phyloP scores from a whole-genome alignment of 129 eudicot genomes.

The Smallanthus sonchifolius region DNA sequence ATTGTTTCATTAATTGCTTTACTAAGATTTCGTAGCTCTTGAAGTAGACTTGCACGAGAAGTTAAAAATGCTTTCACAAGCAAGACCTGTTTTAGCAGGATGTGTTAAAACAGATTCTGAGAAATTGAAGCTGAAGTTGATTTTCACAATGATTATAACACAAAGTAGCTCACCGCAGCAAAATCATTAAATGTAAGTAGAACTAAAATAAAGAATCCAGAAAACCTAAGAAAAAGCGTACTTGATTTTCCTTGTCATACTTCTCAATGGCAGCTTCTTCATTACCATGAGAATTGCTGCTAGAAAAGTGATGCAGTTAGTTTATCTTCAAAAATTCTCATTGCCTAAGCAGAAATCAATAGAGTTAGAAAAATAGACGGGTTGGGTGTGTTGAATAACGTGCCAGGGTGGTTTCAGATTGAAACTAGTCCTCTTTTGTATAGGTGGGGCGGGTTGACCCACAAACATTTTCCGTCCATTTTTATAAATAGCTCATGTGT shows the following conservation, averaged over 20 bases:
- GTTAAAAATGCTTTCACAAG: constrained; percentile 64
- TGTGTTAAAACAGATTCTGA: constrained; percentile 11
- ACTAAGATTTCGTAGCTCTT: constrained; percentile 75
- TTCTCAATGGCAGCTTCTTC: constrained; percentile 36
- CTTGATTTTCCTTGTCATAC: constrained; percentile 52
- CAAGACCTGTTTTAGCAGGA: constrained; percentile 39
- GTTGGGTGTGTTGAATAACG: not conserved
- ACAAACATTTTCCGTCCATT: not conserved
- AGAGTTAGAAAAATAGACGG: not conserved
- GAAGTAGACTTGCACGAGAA: constrained; percentile 66
- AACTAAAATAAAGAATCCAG: not conserved
- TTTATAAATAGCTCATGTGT: not conserved
- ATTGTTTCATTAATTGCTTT: constrained; percentile 56
- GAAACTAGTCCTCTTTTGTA: not conserved
- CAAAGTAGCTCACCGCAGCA: not conserved
- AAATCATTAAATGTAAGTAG: not conserved
- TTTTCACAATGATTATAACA: not conserved
- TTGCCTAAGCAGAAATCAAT: not conserved
- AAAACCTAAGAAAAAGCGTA: constrained; percentile 36
- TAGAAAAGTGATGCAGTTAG: constrained; percentile 2
- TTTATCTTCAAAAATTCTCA: not conserved
- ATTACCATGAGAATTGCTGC: constrained; percentile 47
- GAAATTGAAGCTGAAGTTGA: constrained; percentile 9
- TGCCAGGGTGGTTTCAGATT: not conserved
- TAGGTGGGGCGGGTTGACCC: not conserved